Percentiles rank a stretch among this genome's conserved stretches.
These are phyloP conservation scores for Xylaria nigripes DNA, from an alignment of 495 filamentous ascomycete species.

Conservation along the genomic window DNA sequence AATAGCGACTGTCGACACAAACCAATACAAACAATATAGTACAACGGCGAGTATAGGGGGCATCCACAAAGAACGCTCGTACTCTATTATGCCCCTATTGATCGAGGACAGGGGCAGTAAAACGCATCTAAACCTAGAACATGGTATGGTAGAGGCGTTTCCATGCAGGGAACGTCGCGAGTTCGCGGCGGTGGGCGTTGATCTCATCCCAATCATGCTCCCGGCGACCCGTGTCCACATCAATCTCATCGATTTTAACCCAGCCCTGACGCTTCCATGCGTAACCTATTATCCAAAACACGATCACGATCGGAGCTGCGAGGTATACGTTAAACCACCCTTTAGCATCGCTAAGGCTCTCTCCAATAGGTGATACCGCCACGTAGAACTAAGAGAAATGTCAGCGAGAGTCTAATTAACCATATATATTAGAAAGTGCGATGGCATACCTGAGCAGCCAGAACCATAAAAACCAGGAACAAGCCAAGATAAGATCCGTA, in stretches of 20 bases:
- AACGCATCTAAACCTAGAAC: slow-evolving; percentile 32
- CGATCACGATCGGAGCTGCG: slow-evolving; percentile 49
- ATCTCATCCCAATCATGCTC: slow-evolving; percentile 50
- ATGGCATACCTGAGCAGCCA: slow-evolving; percentile 53
- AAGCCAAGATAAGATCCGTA: slow-evolving; percentile 61
- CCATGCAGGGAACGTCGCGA: slow-evolving; percentile 45
- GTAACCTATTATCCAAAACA: slow-evolving; percentile 46
- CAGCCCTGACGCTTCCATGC: slow-evolving; percentile 54
- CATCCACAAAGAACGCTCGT: background rate
- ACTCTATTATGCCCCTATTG: background rate
- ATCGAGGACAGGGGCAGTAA: background rate
- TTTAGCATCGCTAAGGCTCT: slow-evolving; percentile 38
- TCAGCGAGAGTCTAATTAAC: slow-evolving; percentile 5
- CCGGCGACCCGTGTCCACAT: slow-evolving; percentile 55
- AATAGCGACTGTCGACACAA: background rate
- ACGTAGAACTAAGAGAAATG: slow-evolving; percentile 38
- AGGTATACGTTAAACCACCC: slow-evolving; percentile 58
- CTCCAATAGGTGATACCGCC: slow-evolving; percentile 39
- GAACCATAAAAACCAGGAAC: slow-evolving; percentile 47
- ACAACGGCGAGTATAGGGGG: background rate
- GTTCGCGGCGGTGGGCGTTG: slow-evolving; percentile 34
- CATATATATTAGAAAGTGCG: background rate
- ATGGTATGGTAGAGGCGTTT: slow-evolving; percentile 36
- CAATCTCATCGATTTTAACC: slow-evolving; percentile 48
- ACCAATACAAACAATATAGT: background rate